These are phyloP conservation scores for Melanomma pulvis-pyrius DNA, from an alignment of 495 filamentous ascomycete species.

Conservation along the genomic window DNA sequence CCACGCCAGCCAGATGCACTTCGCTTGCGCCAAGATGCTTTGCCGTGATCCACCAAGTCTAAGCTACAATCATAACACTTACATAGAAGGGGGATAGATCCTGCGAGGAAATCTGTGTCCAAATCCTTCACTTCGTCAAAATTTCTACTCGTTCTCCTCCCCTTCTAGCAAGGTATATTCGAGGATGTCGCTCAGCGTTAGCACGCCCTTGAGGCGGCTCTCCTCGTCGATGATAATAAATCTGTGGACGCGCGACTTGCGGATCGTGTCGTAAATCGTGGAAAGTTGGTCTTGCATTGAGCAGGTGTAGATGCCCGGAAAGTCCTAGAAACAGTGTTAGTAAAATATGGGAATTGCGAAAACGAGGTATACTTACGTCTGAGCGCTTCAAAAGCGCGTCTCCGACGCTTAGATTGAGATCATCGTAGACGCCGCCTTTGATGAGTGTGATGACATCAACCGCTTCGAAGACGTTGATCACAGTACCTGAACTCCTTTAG, in stretches of 20 bases:
- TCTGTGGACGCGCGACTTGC: conserved; percentile 89
- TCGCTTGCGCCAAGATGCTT: background rate
- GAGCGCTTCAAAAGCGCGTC: conserved; percentile 86
- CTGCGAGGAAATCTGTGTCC: background rate
- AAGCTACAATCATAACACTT: background rate
- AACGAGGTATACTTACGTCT: conserved; percentile 56
- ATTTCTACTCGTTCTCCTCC: conserved; percentile 60
- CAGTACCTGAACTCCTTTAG: conserved; percentile 54
- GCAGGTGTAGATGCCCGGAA: conserved; percentile 95
- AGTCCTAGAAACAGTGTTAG: conserved; percentile 62
- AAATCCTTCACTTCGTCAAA: background rate
- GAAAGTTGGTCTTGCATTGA: conserved; percentile 87
- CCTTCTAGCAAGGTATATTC: conserved; percentile 91
- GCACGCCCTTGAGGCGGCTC: conserved; percentile 79
- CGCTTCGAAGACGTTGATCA: conserved; percentile 96
- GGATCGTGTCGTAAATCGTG: conserved; percentile 95
- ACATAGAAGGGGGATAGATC: background rate
- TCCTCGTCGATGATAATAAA: conserved; percentile 90
- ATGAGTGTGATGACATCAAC: conserved; percentile 97
- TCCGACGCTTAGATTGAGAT: conserved; percentile 81
- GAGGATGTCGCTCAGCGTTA: conserved; percentile 94
- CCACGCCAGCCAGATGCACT: background rate
- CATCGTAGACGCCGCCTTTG: conserved; percentile 89
- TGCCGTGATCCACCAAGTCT: background rate
- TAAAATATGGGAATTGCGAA: conserved; percentile 1